These are phyloP conservation scores for Erysiphe pulchra DNA, from an alignment of 2,329 filamentous ascomycete species.

Conservation along the genomic window DNA sequence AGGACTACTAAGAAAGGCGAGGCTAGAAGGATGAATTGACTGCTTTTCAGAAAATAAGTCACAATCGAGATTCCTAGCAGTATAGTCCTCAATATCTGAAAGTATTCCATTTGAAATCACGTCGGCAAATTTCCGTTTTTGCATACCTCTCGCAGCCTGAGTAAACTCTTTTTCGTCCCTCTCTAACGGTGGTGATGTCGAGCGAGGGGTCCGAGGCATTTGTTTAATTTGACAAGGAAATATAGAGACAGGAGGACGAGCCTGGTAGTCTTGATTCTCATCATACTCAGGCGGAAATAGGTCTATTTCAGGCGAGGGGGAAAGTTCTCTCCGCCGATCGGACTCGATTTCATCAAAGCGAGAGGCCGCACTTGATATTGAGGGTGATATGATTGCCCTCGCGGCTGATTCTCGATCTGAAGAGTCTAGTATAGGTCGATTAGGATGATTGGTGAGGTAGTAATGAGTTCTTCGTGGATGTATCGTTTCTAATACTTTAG, in stretches of 20 bases:
- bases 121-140: constrained; percentile 27
- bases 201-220: constrained; percentile 31
- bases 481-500: constrained; percentile 76
- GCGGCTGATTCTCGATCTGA: constrained; percentile 22
- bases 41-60: constrained; percentile 14
- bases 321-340: constrained; percentile 42
- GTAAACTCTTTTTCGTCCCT: constrained; percentile 94
- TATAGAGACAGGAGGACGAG: constrained; percentile 34
- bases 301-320: constrained; percentile 81
- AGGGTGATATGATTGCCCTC: constrained; percentile 53
- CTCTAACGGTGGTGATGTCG: constrained; percentile 71
- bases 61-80: constrained; percentile 7
- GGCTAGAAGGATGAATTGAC: constrained; percentile 3
- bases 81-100: constrained; percentile 11
- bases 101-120: constrained; percentile 28
- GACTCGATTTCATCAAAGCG: constrained; percentile 48
- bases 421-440: constrained; percentile 52
- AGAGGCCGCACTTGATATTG: constrained; percentile 44
- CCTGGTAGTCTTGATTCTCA: constrained; percentile 22
- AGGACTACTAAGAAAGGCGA: constrained; percentile 11
- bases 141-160: constrained; percentile 66
- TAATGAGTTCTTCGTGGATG: constrained; percentile 93
- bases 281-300: constrained; percentile 65
- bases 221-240: constrained; percentile 24
- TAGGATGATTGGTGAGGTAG: constrained; percentile 71